These are phyloP conservation scores for Zasmidium citrigriseum DNA, from an alignment of 2,329 filamentous ascomycete genomes.

Conservation along the genomic window DNA sequence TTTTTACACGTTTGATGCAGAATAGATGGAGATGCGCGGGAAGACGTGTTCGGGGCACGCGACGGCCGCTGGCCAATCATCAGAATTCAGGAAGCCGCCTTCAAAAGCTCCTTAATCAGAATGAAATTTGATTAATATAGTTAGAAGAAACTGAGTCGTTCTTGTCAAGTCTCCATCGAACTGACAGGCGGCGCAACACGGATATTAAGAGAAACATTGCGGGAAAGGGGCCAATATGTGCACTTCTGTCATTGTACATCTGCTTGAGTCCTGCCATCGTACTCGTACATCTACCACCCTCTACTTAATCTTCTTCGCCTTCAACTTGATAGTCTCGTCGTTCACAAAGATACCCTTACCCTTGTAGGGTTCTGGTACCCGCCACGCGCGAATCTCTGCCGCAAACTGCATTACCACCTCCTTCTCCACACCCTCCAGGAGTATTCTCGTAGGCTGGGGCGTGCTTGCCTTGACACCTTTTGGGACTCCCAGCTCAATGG, in stretches of 20 bases:
- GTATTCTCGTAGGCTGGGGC: slow-evolving; percentile 85
- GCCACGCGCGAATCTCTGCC: slow-evolving; percentile 83
- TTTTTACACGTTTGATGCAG: not conserved
- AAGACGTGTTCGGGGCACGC: not conserved
- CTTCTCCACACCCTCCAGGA: slow-evolving; percentile 85
- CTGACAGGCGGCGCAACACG: no score
- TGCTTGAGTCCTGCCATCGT: no score
- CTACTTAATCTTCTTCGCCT: slow-evolving; percentile 74
- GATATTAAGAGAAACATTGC: no score
- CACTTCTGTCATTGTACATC: no score
- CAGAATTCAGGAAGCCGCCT: no score
- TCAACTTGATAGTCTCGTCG: slow-evolving; percentile 95
- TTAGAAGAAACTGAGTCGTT: no score
- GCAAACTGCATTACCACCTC: slow-evolving; percentile 89
- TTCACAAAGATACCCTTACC: slow-evolving; percentile 99
- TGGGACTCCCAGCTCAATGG: slow-evolving; percentile 85
- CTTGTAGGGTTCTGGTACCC: slow-evolving; percentile 95
- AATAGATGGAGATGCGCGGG: not conserved
- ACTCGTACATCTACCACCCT: no score
- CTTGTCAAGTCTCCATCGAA: no score
- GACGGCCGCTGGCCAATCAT: no score
- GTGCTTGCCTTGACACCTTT: slow-evolving; percentile 80
- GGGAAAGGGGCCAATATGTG: no score
- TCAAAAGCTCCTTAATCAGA: no score
- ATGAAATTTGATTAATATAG: no score